phyloP scores from a whole-genome alignment of 495 filamentous ascomycete genomes.

The Amphirosellinia nigrospora region DNA sequence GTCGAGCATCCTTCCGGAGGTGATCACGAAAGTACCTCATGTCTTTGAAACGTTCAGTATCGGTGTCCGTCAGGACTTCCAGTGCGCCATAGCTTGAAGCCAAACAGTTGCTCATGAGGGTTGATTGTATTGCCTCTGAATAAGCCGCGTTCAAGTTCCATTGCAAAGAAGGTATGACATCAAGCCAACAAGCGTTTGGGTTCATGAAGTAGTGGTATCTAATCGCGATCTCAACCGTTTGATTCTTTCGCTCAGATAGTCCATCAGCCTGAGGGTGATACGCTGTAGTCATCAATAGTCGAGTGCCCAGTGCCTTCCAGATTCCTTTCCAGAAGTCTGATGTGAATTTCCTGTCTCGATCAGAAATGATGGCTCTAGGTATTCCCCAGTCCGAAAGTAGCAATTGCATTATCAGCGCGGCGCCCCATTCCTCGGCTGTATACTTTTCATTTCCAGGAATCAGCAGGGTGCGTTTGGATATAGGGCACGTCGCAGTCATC shows the following conservation, averaged over 20 bases:
- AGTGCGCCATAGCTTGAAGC: neutral
- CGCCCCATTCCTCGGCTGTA: no score
- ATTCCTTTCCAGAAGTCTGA: no score
- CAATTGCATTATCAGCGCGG: no score
- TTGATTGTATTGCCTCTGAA: neutral
- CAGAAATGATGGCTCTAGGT: neutral
- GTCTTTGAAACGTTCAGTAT: neutral
- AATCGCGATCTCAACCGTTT: neutral
- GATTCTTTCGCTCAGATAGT: no score
- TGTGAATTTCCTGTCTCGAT: neutral
- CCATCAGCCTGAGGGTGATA: no score
- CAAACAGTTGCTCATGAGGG: neutral
- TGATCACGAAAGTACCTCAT: neutral
- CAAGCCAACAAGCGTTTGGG: neutral
- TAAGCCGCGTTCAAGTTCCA: neutral
- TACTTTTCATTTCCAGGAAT: neutral
- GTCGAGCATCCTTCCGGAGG: neutral
- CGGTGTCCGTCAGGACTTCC: neutral
- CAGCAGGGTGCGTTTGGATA: neutral
- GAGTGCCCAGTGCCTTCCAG: no score
- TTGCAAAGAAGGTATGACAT: neutral
- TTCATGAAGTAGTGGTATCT: neutral
- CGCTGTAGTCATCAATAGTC: no score
- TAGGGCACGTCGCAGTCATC: neutral
- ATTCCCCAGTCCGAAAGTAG: neutral